Base-by-base conservation (phyloP, 2,329 filamentous ascomycete species). In the Cryphonectria japonica region DNA sequence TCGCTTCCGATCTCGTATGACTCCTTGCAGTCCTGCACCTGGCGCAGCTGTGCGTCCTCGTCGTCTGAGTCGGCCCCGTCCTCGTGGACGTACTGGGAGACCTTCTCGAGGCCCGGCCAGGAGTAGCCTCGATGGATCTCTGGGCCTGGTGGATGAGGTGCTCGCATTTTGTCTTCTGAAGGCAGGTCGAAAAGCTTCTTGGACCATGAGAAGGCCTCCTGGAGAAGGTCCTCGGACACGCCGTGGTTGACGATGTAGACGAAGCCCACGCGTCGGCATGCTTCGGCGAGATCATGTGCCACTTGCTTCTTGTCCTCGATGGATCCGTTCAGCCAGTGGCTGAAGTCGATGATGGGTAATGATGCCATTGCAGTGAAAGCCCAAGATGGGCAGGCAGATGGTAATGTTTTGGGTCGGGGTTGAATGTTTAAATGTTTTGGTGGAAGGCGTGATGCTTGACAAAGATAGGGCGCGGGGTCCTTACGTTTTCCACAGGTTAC, bases 221-320 rank as follows among this genome's bases (percentile, higher is more conserved):
- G 75, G 2, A 84, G 74, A 1, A 80, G 69, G 0, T 79, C 75
- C 7, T 76, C 74, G 0, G 81, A 76, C 0, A 84, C 75, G 3
- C 78, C 77, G 67, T 81, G 79, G 70, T 80, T 80, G 69, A 76
- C 69, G 39, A 81, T 74, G 50, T 81, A 81, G 1, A 77, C 79
- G 67, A 82, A 81, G 1, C 80, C 80, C 0, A 77, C 72, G 32
- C 76, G 72, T 26, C 75, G 76, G 62, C 80, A 81, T 0, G 79
- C 79, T 34, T 78, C 73, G 34, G 72, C 72, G 11, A 72, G 72
- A 2, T 71, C 70, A 26, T 62, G 41, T 1, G 71, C 71, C 11
- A 69, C 67, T 43, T 29, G 32, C 7, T 32, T 66, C 63, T 65
- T 71, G 7, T 69, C 71, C 32, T 67, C 67, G 2, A 62, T n/a